Percentiles rank a stretch among this genome's conserved stretches.
Conservation (phyloP, 2,329 filamentous ascomycete genomes). For the Xylaria multiplex region DNA sequence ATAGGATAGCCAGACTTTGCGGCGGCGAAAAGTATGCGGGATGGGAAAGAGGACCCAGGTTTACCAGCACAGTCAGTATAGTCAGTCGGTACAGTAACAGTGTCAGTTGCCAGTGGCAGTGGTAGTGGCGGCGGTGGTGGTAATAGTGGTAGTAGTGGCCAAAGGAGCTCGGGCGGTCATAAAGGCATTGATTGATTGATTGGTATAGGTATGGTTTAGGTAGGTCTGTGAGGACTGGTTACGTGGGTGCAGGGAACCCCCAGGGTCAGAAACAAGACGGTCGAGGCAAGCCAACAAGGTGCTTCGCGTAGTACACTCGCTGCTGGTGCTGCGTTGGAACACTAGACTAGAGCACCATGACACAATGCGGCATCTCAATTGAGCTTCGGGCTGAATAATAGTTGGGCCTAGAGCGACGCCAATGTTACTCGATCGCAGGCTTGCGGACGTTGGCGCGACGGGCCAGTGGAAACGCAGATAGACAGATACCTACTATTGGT, state of each 20-base stretch:
- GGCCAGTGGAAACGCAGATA: conserved; percentile 21
- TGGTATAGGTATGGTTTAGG: conserved; percentile 24
- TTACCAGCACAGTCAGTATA: conserved; percentile 17
- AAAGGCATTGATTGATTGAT: conserved; percentile 29
- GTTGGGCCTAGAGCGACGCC: conserved; percentile 36
- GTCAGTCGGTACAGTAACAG: conserved; percentile 2
- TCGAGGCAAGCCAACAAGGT: conserved; percentile 28
- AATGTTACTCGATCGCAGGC: conserved; percentile 33
- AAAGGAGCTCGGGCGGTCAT: conserved; percentile 20
- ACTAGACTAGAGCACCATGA: conserved; percentile 37
- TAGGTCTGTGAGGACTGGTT: conserved; percentile 30
- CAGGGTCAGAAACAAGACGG: conserved; percentile 28
- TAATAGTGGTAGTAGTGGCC: not conserved
- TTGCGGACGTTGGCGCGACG: conserved; percentile 30
- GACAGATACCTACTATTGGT: not conserved
- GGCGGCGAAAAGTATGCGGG: conserved; percentile 20
- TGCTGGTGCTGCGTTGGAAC: conserved; percentile 20
- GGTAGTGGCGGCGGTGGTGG: not conserved
- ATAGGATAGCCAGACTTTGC: conserved; percentile 18
- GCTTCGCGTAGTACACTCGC: conserved; percentile 25
- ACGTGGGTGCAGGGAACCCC: conserved; percentile 31
- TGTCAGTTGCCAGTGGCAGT: not conserved
- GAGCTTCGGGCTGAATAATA: conserved; percentile 31
- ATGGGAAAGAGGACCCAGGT: conserved; percentile 17
- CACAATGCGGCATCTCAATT: conserved; percentile 30